These are phyloP conservation scores for Cucurbita pepo DNA, from an alignment of 306 rosid species.

Conservation along the genomic window DNA sequence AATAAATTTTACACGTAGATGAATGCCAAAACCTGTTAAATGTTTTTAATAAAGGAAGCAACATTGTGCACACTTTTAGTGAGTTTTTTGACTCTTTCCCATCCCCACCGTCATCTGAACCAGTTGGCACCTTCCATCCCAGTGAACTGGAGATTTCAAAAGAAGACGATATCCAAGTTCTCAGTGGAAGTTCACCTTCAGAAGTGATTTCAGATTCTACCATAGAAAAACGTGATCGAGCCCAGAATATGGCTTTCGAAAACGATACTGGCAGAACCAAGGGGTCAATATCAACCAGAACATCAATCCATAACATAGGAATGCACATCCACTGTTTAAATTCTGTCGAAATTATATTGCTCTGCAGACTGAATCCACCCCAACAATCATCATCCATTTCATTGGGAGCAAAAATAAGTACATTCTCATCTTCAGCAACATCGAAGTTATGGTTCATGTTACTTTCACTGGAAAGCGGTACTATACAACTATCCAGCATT, in stretches of 20 bases:
- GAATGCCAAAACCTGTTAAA: constrained; percentile 51
- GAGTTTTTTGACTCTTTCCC: constrained; percentile 59
- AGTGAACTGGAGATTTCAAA: constrained; percentile 56
- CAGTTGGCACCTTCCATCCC: constrained; percentile 89
- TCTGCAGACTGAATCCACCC: constrained; percentile 48
- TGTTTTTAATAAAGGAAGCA: constrained; percentile 44
- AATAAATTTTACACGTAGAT: constrained; percentile 6
- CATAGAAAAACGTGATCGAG: constrained; percentile 75
- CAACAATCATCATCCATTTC: constrained; percentile 55
- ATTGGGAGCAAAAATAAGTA: constrained; percentile 19
- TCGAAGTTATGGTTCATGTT: constrained; percentile 24
- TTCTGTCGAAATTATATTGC: constrained; percentile 50
- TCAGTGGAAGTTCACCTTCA: constrained; percentile 54
- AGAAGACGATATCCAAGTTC: constrained; percentile 52
- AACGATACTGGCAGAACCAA: constrained; percentile 63
- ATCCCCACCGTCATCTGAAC: constrained; percentile 84
- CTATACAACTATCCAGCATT: constrained; percentile 26
- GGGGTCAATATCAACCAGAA: constrained; percentile 53
- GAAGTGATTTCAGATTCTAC: constrained; percentile 44
- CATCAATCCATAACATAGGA: constrained; percentile 90
- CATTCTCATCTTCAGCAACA: constrained; percentile 33
- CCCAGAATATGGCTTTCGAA: constrained; percentile 94
- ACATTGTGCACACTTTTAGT: constrained; percentile 56
- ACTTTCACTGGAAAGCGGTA: constrained; percentile 15
- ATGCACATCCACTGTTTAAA: constrained; percentile 80